These are phyloP conservation scores for Fusarium brachygibbosum DNA, from an alignment of 2,329 filamentous ascomycete species.

Conservation along the genomic window DNA sequence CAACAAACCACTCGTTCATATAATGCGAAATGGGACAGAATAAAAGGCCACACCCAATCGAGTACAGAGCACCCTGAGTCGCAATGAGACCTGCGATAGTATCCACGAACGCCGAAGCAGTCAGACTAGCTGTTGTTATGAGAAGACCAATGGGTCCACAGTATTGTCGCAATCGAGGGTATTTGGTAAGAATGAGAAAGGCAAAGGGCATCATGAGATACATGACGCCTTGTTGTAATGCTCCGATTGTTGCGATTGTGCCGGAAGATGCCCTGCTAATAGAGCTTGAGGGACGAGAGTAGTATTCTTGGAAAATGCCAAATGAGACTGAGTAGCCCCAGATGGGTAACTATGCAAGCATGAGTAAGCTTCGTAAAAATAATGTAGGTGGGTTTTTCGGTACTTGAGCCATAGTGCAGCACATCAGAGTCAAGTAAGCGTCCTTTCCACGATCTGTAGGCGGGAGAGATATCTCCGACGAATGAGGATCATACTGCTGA, in stretches of 20 bases:
- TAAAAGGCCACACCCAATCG: slow-evolving; percentile 64
- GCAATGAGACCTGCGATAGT: slow-evolving; percentile 65
- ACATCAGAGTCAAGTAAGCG: slow-evolving; percentile 50
- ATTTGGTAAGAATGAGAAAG: slow-evolving; percentile 60
- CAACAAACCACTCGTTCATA: slow-evolving; percentile 72
- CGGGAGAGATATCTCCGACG: slow-evolving; percentile 27
- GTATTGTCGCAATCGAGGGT: slow-evolving; percentile 56
- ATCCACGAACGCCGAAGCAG: slow-evolving; percentile 64
- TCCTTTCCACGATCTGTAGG: slow-evolving; percentile 49
- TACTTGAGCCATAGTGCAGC: slow-evolving; percentile 51
- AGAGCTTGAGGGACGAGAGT: slow-evolving; percentile 68
- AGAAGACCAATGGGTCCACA: slow-evolving; percentile 60
- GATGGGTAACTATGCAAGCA: not conserved
- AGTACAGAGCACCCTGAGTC: slow-evolving; percentile 71
- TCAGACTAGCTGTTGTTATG: slow-evolving; percentile 63
- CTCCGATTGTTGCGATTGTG: slow-evolving; percentile 44
- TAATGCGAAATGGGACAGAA: slow-evolving; percentile 68
- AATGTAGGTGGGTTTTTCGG: not conserved
- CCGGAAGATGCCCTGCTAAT: slow-evolving; percentile 54
- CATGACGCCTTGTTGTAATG: slow-evolving; percentile 59
- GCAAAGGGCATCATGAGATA: slow-evolving; percentile 65
- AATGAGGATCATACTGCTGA: not conserved
- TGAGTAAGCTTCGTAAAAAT: fast-evolving
- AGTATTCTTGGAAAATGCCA: slow-evolving; percentile 78
- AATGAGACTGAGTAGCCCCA: slow-evolving; percentile 60